A percentile compares a stretch with the other conserved stretches of the same genome.
phyloP scores from a whole-genome alignment of 805 yeast genomes.

The Cyberlindnera euphorbiae region DNA sequence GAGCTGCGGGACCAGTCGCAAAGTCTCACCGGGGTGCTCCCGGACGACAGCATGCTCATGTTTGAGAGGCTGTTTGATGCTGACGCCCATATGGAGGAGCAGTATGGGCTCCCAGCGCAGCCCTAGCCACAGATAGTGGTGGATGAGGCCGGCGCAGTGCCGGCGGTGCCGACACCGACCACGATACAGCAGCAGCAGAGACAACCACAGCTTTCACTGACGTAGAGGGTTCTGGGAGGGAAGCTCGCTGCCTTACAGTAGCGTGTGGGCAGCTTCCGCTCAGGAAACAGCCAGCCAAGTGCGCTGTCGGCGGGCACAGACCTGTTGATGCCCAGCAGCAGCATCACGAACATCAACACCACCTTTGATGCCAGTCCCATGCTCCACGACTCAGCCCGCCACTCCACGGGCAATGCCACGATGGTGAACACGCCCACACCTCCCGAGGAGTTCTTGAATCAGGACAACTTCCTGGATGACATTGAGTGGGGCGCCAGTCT shows the following conservation, averaged over 20 bases:
- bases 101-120: too few species aligned
- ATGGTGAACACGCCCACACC: constrained; percentile 14
- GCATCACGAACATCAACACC: not conserved
- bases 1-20: not conserved
- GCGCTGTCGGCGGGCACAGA: too few species aligned
- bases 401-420: constrained; percentile 8
- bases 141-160: too few species aligned
- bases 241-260: constrained; percentile 5
- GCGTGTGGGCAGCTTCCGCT: constrained; percentile 1
- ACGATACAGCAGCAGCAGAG: not conserved
- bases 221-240: constrained; percentile 6
- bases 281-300: not conserved
- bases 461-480: constrained; percentile 14
- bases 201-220: constrained; percentile 4
- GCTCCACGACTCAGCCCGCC: too few species aligned
- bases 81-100: not conserved
- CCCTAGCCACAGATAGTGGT: too few species aligned
- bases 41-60: too few species aligned
- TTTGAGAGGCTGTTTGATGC: not conserved
- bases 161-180: too few species aligned
- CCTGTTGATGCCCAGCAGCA: too few species aligned
- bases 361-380: too few species aligned
- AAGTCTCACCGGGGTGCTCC: too few species aligned
- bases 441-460: constrained; percentile 13
- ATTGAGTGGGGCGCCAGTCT: constrained; percentile 6